Evolutionary conservation across 208 protist species (phyloP), one percentile per base, ranked within the genome.

Genomic region (Angomonas desouzai): DNA sequence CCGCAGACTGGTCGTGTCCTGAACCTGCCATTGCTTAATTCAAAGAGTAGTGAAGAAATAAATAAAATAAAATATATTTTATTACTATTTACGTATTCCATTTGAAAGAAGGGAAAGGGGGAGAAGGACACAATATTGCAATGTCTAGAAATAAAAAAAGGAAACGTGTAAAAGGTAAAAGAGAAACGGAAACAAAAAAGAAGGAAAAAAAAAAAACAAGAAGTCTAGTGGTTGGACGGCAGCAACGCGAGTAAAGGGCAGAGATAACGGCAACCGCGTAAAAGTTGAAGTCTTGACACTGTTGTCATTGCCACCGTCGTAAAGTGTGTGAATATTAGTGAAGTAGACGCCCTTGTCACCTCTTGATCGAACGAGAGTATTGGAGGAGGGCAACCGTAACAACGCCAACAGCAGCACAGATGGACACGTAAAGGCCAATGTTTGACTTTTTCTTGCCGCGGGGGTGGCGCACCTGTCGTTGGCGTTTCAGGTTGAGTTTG

Each of bases 1-100:
- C 96, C 13, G 90, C 87, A 47, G 95, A 99, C 63, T 99, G 85
- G 84, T 99, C 99, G 72, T 99, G 99, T 55, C 96, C 87, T 51
- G 77, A 85, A 58, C 83, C 84, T 65, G 83, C 64, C 79, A 83
- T 85, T 55, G 20, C 58, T n/a, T n/a, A n/a, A n/a, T n/a, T n/a
- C n/a, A n/a, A n/a, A n/a, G n/a, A n/a, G n/a, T n/a, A n/a, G n/a
- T n/a, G n/a, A n/a, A n/a, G n/a, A n/a, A n/a, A n/a, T n/a, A n/a
- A n/a, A n/a, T n/a, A n/a, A n/a, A n/a, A n/a, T n/a, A n/a, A n/a
- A n/a, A n/a, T n/a, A n/a, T n/a, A n/a, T n/a, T n/a, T n/a, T n/a
- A n/a, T n/a, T n/a, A n/a, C n/a, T n/a, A n/a, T n/a, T n/a, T n/a
- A n/a, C n/a, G n/a, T n/a, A n/a, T n/a, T n/a, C n/a, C n/a, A n/a